Evolutionary conservation across 31 red algal genomes (phyloP).

Genomic region (Bonnemaisonia californica): DNA sequence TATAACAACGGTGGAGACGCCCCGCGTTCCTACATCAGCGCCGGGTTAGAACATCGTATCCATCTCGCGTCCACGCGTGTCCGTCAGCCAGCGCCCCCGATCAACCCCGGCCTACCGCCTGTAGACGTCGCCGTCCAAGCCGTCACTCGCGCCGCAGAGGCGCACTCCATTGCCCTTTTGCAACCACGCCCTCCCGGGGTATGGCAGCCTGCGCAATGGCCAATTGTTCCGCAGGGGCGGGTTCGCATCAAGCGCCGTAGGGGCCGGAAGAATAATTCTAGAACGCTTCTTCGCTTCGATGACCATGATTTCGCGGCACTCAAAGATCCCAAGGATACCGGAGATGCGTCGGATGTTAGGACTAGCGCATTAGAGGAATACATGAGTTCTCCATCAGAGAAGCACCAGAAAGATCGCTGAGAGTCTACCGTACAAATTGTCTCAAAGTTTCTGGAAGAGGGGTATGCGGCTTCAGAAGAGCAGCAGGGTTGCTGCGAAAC

Average conservation of each 20-base stretch:
- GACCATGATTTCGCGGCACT: constrained; percentile 26
- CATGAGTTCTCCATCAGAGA: background rate
- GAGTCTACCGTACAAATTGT: background rate
- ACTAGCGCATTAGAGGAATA: constrained; percentile 1
- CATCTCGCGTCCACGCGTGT: background rate
- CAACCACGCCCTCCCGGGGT: background rate
- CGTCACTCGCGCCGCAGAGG: constrained; percentile 27
- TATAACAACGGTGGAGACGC: background rate
- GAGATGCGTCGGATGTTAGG: background rate
- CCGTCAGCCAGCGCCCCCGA: background rate
- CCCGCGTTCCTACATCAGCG: background rate
- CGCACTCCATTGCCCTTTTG: background rate
- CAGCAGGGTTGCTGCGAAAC: background rate
- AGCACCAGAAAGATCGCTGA: background rate
- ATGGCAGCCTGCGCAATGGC: background rate
- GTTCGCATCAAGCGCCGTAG: background rate
- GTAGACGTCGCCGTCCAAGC: constrained; percentile 37
- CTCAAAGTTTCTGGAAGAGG: background rate
- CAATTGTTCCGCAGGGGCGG: background rate
- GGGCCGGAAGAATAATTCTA: background rate
- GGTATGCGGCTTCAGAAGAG: background rate
- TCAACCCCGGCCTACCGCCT: background rate
- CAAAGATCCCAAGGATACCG: background rate
- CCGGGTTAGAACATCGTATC: background rate
- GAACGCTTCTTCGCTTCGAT: constrained; percentile 31